Conservation (phyloP, 768 basidiomycete species). For the Lentinus tigrinus region DNA sequence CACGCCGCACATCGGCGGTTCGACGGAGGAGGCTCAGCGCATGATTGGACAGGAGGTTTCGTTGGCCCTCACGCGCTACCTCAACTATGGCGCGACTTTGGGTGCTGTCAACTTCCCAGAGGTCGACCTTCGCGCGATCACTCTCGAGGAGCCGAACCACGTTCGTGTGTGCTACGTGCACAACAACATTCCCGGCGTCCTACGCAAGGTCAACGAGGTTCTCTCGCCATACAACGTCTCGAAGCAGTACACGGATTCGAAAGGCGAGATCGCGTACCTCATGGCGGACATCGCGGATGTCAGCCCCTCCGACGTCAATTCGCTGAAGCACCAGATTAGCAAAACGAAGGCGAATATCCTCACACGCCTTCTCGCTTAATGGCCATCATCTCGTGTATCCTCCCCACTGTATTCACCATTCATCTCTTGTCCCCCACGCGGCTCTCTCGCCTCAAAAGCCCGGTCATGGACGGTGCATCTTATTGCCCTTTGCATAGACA, state of each 20-base stretch:
- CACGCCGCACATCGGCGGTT: conserved; percentile 98
- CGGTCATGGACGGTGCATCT: conserved; percentile 35
- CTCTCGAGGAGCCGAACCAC: conserved; percentile 73
- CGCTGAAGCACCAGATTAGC: conserved; percentile 74
- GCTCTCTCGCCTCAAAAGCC: conserved; percentile 21
- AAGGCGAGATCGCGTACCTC: conserved; percentile 89
- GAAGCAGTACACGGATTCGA: conserved; percentile 98
- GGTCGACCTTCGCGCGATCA: conserved; percentile 92
- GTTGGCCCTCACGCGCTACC: conserved; percentile 79
- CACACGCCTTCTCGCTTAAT: conserved; percentile 74
- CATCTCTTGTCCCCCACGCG: background rate
- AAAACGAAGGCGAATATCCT: conserved; percentile 84
- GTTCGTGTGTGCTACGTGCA: conserved; percentile 95
- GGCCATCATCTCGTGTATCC: too few species aligned
- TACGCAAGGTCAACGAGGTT: conserved; percentile 92
- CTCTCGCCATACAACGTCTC: conserved; percentile 96
- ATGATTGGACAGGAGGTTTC: conserved; percentile 98
- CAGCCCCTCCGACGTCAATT: conserved; percentile 74
- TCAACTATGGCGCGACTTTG: conserved; percentile 86
- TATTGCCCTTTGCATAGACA: background rate
- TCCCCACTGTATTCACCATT: background rate
- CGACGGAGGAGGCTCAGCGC: conserved; percentile 96
- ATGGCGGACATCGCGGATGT: conserved; percentile 97
- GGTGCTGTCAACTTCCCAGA: conserved; percentile 99
- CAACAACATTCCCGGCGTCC: conserved; percentile 92